A percentile compares a stretch with the other conserved stretches of the same genome.
phyloP scores from a whole-genome alignment of 2,329 filamentous ascomycete species.

The Neonectria sp. region DNA sequence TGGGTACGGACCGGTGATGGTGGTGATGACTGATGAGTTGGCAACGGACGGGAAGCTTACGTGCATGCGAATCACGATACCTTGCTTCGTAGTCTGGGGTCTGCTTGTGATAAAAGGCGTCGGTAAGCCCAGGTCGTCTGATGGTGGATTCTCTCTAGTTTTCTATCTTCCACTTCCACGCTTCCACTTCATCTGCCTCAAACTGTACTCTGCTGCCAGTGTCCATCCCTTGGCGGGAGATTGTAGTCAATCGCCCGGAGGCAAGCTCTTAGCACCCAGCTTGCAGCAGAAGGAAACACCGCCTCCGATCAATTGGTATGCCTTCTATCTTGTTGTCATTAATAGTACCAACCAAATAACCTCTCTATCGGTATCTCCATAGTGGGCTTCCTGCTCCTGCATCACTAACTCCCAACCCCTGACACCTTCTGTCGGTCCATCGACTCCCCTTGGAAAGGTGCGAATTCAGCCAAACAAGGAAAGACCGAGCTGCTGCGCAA shows the following conservation, averaged over 20 bases:
- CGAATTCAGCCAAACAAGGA: not conserved
- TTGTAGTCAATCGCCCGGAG: too few relatives aligned
- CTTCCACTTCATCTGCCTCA: not conserved
- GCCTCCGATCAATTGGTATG: not conserved
- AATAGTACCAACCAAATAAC: too few relatives aligned
- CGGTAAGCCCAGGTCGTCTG: not conserved
- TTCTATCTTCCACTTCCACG: not conserved
- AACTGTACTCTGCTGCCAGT: not conserved
- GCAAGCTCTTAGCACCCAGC: too few relatives aligned
- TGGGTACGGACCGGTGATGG: not conserved
- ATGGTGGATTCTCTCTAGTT: not conserved
- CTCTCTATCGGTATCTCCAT: too few relatives aligned
- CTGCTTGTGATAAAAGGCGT: conserved; percentile 3
- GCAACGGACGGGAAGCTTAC: conserved; percentile 8
- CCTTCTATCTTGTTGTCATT: not conserved
- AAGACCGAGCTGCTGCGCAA: not conserved
- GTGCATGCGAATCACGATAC: not conserved
- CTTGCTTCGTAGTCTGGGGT: not conserved
- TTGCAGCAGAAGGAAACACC: not conserved
- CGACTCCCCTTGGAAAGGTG: not conserved
- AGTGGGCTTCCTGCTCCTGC: too few relatives aligned
- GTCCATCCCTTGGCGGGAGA: too few relatives aligned
- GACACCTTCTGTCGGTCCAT: not conserved
- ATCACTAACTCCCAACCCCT: not conserved
- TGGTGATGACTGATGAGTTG: conserved; percentile 6